Conservation (phyloP, 2,329 filamentous ascomycete genomes). For the Calonectria pseudoturangicola region DNA sequence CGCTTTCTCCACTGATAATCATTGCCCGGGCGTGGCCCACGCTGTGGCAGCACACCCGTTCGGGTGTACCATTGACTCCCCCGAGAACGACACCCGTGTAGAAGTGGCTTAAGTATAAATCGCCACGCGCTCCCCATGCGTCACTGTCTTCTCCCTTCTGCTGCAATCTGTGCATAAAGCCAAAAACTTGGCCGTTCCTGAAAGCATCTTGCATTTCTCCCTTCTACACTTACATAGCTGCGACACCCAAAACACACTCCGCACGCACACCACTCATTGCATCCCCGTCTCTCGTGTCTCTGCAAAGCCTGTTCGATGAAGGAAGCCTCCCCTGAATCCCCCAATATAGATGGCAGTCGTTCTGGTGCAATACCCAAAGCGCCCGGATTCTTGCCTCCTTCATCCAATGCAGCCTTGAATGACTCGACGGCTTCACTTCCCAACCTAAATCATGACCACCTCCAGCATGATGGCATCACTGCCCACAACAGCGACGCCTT, state of each 20-base stretch:
- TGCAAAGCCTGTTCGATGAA: slow-evolving; percentile 74
- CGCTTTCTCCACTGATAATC: slow-evolving; percentile 30
- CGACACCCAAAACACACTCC: slow-evolving; percentile 5
- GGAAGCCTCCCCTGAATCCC: slow-evolving; percentile 72
- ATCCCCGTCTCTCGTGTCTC: slow-evolving; percentile 31
- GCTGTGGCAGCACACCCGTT: slow-evolving; percentile 10
- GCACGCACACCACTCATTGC: slow-evolving; percentile 8
- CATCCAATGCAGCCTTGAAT: slow-evolving; percentile 45
- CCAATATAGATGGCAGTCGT: slow-evolving; percentile 74
- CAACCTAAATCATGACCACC: slow-evolving; percentile 31
- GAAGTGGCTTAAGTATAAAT: slow-evolving; percentile 31
- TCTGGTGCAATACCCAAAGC: slow-evolving; percentile 73
- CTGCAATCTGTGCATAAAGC: slow-evolving; percentile 29
- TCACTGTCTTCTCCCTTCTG: background rate
- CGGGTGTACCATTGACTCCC: slow-evolving; percentile 12
- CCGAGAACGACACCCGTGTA: slow-evolving; percentile 5
- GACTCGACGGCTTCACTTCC: slow-evolving; percentile 40
- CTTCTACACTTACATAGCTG: slow-evolving; percentile 18
- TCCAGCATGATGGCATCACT: slow-evolving; percentile 29
- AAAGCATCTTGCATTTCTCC: slow-evolving; percentile 2
- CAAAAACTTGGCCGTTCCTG: slow-evolving; percentile 19
- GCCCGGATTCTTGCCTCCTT: slow-evolving; percentile 66
- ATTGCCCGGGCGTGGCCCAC: slow-evolving; percentile 2
- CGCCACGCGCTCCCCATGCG: slow-evolving; percentile 21
- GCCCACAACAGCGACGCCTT: slow-evolving; percentile 36